Conservation (phyloP, 2,329 filamentous ascomycete species). For the Fusarium sp. region DNA sequence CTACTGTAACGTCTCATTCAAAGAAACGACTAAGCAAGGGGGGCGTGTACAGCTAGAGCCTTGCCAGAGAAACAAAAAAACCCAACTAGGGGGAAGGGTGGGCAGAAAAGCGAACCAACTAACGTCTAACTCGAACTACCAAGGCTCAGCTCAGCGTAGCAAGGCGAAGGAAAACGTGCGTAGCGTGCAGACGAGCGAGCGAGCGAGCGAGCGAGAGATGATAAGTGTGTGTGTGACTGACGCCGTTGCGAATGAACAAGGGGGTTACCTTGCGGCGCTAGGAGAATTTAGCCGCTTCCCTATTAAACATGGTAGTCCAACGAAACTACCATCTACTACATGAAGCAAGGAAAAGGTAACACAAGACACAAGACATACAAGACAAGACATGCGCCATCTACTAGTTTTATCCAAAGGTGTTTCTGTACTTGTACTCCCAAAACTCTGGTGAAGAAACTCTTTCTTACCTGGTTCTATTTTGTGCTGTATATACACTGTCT, state of each 20-base stretch:
- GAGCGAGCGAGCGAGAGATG: slow-evolving; percentile 3
- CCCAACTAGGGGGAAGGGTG: slow-evolving; percentile 16
- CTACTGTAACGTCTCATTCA: slow-evolving; percentile 21
- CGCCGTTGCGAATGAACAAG: slow-evolving; percentile 41
- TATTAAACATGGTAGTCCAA: background rate
- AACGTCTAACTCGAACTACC: slow-evolving; percentile 8
- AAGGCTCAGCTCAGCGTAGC: slow-evolving; percentile 21
- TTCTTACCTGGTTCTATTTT: background rate
- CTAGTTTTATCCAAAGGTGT: background rate
- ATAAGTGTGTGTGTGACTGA: slow-evolving; percentile 43
- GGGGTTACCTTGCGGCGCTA: slow-evolving; percentile 41
- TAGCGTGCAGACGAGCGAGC: slow-evolving; percentile 19
- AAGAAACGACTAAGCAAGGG: slow-evolving; percentile 29
- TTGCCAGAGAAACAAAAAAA: slow-evolving; percentile 3
- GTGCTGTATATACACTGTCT: background rate
- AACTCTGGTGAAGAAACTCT: slow-evolving; percentile 1
- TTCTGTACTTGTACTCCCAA: background rate
- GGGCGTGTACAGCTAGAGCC: slow-evolving; percentile 24
- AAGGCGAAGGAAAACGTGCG: slow-evolving; percentile 15
- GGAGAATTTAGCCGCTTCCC: slow-evolving; percentile 45
- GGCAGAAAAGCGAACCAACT: slow-evolving; percentile 25
- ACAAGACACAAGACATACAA: slow-evolving; percentile 19
- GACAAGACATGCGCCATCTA: background rate
- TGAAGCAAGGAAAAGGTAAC: slow-evolving; percentile 1
- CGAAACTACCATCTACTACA: background rate